Conservation (phyloP, 352 stramenopile species). For the Chrysophaeum taylorii region DNA sequence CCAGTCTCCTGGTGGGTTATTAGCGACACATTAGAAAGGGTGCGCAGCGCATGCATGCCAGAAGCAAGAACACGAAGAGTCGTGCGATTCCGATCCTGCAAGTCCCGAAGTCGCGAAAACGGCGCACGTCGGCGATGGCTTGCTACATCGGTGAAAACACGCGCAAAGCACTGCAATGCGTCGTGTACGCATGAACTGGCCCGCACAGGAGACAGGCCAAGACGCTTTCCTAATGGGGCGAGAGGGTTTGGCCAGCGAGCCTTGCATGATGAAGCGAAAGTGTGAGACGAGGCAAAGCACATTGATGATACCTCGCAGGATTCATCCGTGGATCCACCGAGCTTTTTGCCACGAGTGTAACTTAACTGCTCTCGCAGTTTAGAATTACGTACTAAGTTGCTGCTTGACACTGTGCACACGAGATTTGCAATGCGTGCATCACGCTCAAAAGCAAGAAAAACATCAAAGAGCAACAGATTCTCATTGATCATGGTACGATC, state of each 20-base stretch:
- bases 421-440: background rate
- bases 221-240: too few species aligned
- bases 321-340: too few species aligned
- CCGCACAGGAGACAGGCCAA: background rate
- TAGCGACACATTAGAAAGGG: background rate
- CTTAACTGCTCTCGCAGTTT: background rate
- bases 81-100: background rate
- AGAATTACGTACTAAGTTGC: too few species aligned
- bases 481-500: background rate
- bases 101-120: background rate
- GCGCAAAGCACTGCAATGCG: background rate
- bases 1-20: background rate
- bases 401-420: too few species aligned
- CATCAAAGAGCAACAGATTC: background rate
- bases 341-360: too few species aligned
- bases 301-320: background rate
- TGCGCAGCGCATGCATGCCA: background rate
- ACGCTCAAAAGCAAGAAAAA: background rate
- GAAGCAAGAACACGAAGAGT: background rate
- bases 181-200: too few species aligned
- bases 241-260: too few species aligned
- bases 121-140: background rate
- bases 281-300: too few species aligned
- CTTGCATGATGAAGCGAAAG: too few species aligned
- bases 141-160: background rate